Percentiles rank a stretch among this genome's conserved stretches.
phyloP scores from a whole-genome alignment of 306 rosid species.

The Chamaecrista fasciculata region DNA sequence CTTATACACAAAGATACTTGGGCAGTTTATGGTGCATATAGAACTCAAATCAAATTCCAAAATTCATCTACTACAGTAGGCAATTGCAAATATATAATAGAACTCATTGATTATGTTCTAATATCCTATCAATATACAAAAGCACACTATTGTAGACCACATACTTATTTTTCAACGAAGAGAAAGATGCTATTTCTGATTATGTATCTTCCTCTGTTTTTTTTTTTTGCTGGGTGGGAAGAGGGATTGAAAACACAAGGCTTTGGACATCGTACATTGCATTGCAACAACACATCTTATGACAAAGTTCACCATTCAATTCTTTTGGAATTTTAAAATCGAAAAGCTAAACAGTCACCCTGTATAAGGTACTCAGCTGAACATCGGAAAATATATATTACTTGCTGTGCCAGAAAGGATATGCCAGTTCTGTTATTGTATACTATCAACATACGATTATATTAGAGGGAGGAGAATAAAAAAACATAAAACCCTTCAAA shows the following conservation, averaged over 20 bases:
- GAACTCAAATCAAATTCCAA: neutral
- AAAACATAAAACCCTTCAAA: neutral
- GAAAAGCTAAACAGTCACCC: constrained; percentile 1
- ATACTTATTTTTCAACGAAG: neutral
- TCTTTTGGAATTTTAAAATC: neutral
- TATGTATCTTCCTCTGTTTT: too few species aligned
- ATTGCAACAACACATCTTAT: neutral
- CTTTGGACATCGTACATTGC: neutral
- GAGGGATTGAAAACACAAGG: neutral
- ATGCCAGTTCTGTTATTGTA: neutral
- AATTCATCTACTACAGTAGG: neutral
- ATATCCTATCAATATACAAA: neutral
- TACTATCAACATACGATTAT: neutral
- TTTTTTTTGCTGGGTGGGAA: neutral
- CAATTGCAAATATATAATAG: neutral
- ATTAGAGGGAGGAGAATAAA: neutral
- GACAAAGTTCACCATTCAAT: neutral
- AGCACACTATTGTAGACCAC: constrained; percentile 9
- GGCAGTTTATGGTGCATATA: too few species aligned
- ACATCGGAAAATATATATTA: constrained; percentile 1
- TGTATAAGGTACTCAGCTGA: neutral
- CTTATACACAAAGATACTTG: neutral
- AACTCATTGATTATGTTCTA: neutral
- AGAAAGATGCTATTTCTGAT: too few species aligned
- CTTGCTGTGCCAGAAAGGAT: neutral